Evolutionary conservation across 148 eudicot species (phyloP), one percentile per base, ranked within the genome.

Genomic region (Hydrangea macrophylla): DNA sequence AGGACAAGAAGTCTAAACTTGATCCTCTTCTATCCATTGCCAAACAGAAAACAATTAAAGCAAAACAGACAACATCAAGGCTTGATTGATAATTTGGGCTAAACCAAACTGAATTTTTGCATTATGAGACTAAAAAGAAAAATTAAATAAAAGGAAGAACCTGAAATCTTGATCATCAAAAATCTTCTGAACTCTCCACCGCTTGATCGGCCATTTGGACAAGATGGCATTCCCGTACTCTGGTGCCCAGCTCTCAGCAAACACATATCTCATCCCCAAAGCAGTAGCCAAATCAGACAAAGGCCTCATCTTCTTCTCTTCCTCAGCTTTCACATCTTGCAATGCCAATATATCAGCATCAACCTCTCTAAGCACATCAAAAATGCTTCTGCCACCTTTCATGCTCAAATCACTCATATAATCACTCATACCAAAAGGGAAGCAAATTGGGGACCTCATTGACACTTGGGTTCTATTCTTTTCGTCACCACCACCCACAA

Each of bases 171-270:
- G 78, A 64, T 90, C 90, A 55, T 90, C 84, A 22, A 69, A 79
- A 7, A 90, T 81, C 70, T 80, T 90, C 75, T 90, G 90, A 59
- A 81, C 86, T 31, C 67, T 79, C 79, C 81, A 87, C 28, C 51
- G 70, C 81, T 78, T 83, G 53, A 90, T 90, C 2, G 96, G 96
- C 92, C 90, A 90, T 73, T 72, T 85, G 0, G 96, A 90, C 75
- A 90, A 69, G 28, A 90, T 78, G 44, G 96, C 96, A 48, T 90
- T 90, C 15, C 96, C 92, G 75, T 79, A 90, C 71, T 87, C 88
- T 0, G 96, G 96, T 18, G 96, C 96, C 92, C 96, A 90, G 65
- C 96, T 90, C 74, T 87, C 92, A 0, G 90, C 96, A 78, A 90
- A 90, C 69, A 80, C 96, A 36, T 79, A 87, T 22, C 70, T 74